phyloP scores from a whole-genome alignment of 768 basidiomycete species.

The Lentinus tigrinus region DNA sequence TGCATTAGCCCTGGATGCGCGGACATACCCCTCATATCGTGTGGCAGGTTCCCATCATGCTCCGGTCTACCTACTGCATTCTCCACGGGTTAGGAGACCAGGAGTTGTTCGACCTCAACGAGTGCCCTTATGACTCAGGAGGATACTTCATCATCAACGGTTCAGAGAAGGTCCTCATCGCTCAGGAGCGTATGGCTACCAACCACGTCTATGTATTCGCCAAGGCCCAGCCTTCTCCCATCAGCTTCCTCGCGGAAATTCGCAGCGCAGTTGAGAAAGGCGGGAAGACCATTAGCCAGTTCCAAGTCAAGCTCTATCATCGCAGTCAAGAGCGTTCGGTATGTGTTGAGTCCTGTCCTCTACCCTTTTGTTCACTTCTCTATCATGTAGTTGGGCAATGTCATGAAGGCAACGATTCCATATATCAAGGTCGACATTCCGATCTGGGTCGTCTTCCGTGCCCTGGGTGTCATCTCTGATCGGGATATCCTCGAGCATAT shows the following conservation, averaged over 20 bases:
- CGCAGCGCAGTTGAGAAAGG: constrained; percentile 97
- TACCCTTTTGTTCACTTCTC: neutral
- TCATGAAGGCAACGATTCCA: constrained; percentile 96
- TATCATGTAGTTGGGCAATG: constrained; percentile 66
- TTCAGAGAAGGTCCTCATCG: constrained; percentile 99
- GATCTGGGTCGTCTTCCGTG: constrained; percentile 98
- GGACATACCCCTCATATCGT: neutral
- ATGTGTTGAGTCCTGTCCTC: constrained; percentile 2
- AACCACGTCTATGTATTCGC: constrained; percentile 99
- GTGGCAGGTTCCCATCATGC: constrained; percentile 96
- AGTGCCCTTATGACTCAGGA: constrained; percentile 98
- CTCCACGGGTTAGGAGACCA: constrained; percentile 75
- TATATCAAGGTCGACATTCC: constrained; percentile 99
- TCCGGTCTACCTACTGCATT: constrained; percentile 93
- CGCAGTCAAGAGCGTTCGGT: constrained; percentile 87
- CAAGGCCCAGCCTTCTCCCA: constrained; percentile 94
- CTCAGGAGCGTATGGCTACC: constrained; percentile 98
- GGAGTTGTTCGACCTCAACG: constrained; percentile 88
- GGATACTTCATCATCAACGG: constrained; percentile 99
- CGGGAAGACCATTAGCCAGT: constrained; percentile 96
- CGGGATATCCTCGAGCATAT: constrained; percentile 98
- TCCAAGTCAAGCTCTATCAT: constrained; percentile 97
- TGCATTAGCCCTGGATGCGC: constrained; percentile 2
- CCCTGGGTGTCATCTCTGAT: constrained; percentile 95
- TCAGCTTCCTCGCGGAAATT: constrained; percentile 95